Evolutionary conservation across 345 rosid genomes (phyloP).

Genomic region (Trapa incisa): DNA sequence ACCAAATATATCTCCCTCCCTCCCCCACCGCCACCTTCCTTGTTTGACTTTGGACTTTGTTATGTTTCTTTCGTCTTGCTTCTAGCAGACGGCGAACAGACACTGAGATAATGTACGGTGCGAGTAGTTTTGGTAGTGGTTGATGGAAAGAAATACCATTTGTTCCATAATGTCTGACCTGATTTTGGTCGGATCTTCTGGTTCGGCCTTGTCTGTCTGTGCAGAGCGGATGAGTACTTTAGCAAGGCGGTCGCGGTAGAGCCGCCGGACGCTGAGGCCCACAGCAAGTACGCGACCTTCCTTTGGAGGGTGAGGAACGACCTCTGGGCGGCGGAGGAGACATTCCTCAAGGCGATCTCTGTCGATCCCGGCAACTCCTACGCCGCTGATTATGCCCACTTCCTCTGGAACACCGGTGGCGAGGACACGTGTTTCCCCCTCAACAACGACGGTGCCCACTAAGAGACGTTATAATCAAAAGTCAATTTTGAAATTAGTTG

Average conservation of each 20-base stretch:
- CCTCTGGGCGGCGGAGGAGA: conserved; percentile 94
- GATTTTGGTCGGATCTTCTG: not conserved
- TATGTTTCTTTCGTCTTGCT: not conserved
- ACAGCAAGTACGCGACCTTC: conserved; percentile 71
- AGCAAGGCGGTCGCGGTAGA: conserved; percentile 53
- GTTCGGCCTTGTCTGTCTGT: not conserved
- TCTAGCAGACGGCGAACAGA: not conserved
- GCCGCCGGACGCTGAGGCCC: conserved; percentile 66
- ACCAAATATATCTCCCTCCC: not conserved
- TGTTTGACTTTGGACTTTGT: not conserved
- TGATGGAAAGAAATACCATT: not conserved
- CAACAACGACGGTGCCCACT: not conserved
- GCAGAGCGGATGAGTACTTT: conserved; percentile 82
- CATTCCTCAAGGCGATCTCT: conserved; percentile 69
- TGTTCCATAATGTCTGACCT: not conserved
- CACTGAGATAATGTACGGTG: not conserved
- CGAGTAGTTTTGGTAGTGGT: no score
- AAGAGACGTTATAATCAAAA: not conserved
- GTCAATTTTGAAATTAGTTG: not conserved
- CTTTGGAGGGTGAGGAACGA: conserved; percentile 68
- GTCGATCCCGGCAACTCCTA: conserved; percentile 67
- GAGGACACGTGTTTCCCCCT: conserved; percentile 92
- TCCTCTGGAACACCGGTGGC: conserved; percentile 91
- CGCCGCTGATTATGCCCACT: conserved; percentile 78
- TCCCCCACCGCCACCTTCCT: not conserved